A percentile compares a stretch with the other conserved stretches of the same genome.
Conservation (phyloP, 139 green algal species). For the Ettlia oleoabundans region DNA sequence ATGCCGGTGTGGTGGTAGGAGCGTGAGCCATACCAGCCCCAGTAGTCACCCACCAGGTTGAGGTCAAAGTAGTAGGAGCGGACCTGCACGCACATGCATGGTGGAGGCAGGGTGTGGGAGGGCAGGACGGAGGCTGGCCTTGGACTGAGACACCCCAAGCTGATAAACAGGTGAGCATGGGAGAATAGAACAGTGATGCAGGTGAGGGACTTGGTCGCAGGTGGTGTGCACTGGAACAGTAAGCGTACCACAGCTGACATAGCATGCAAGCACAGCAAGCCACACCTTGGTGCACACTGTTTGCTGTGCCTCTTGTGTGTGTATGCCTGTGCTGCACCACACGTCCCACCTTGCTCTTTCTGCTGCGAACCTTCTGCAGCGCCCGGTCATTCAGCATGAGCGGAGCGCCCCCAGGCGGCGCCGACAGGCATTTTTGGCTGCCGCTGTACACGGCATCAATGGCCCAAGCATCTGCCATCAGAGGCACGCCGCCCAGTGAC, state of each 20-base stretch:
- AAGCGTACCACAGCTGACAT: too few species aligned
- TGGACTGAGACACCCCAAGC: too few species aligned
- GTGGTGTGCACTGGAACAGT: too few species aligned
- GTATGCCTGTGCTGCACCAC: too few species aligned
- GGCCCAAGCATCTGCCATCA: conserved; percentile 73
- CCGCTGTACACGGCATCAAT: conserved; percentile 90
- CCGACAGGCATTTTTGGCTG: conserved; percentile 90
- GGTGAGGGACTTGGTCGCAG: too few species aligned
- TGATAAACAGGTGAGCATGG: too few species aligned
- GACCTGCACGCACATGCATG: too few species aligned
- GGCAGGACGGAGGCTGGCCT: background rate
- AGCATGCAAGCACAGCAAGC: too few species aligned
- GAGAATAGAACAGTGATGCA: too few species aligned
- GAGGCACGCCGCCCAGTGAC: conserved; percentile 85
- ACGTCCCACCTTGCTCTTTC: conserved; percentile 74
- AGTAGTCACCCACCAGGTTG: conserved; percentile 76
- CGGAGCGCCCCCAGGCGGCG: conserved; percentile 75
- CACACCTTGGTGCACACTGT: too few species aligned
- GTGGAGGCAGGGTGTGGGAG: background rate
- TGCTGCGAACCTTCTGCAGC: conserved; percentile 74
- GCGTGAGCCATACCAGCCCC: conserved; percentile 20
- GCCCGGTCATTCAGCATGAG: conserved; percentile 80
- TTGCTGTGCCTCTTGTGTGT: too few species aligned
- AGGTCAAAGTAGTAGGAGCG: conserved; percentile 85
- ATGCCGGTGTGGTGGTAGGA: conserved; percentile 46